Conservation (phyloP, 2,329 filamentous ascomycete species). For the Cercospora sp. region DNA sequence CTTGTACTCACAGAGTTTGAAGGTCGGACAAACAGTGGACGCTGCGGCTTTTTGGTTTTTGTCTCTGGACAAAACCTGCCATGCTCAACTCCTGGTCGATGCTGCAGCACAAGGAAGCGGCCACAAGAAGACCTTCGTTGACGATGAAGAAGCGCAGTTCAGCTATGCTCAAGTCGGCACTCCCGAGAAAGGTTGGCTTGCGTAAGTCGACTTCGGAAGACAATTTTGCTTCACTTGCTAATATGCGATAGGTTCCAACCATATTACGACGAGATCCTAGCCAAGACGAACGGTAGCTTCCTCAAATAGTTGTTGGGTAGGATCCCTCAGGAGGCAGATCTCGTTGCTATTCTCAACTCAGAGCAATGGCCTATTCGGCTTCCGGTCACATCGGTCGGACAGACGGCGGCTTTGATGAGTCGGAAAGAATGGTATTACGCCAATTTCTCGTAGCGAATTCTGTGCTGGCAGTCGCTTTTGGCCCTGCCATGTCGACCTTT, state of each 20-base stretch:
- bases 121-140: constrained; percentile 45
- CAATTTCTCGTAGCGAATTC: neutral
- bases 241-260: constrained; percentile 45
- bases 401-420: neutral
- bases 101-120: constrained; percentile 45
- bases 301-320: constrained; percentile 38
- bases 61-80: constrained; percentile 49
- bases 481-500: neutral
- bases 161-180: constrained; percentile 47
- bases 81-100: constrained; percentile 49
- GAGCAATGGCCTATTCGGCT: neutral
- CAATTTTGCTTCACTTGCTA: constrained; percentile 20
- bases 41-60: constrained; percentile 52
- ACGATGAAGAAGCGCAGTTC: constrained; percentile 44
- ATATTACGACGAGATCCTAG: constrained; percentile 57
- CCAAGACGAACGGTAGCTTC: constrained; percentile 54
- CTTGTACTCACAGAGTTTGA: constrained; percentile 6
- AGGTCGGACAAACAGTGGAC: constrained; percentile 43
- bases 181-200: constrained; percentile 53
- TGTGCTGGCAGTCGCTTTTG: neutral
- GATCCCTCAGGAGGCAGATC: neutral
- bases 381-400: neutral
- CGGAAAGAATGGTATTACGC: neutral
- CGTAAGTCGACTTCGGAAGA: constrained; percentile 42
- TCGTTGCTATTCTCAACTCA: neutral